A percentile compares a stretch with the other conserved stretches of the same genome.
Evolutionary conservation across 768 basidiomycete species (phyloP).

Genomic region (Termitomyces sp.): DNA sequence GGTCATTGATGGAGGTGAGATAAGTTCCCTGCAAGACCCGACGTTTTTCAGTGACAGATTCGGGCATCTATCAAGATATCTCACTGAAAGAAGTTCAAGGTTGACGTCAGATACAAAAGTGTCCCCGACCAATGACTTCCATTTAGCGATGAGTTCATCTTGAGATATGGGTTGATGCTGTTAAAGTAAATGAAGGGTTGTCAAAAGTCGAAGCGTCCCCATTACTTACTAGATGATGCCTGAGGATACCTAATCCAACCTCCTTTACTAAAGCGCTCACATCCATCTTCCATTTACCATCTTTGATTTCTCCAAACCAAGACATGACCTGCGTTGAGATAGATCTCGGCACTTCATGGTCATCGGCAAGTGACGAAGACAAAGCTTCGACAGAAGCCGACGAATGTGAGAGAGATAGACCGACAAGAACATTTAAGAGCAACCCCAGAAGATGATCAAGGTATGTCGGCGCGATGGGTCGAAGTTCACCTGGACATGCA

Average conservation of each 20-base stretch:
- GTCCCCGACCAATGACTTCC: slow-evolving; percentile 78
- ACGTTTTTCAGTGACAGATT: not conserved
- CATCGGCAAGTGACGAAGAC: slow-evolving; percentile 56
- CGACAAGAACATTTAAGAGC: slow-evolving; percentile 71
- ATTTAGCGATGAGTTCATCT: slow-evolving; percentile 55
- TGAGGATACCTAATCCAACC: slow-evolving; percentile 73
- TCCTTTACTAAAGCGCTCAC: slow-evolving; percentile 60
- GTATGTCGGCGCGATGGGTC: slow-evolving; percentile 66
- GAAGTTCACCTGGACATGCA: slow-evolving; percentile 52
- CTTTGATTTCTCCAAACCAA: slow-evolving; percentile 73
- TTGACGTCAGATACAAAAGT: slow-evolving; percentile 63
- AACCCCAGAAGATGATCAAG: slow-evolving; percentile 71
- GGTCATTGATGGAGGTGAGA: slow-evolving; percentile 40
- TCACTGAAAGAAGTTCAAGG: slow-evolving; percentile 66
- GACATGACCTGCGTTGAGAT: slow-evolving; percentile 68
- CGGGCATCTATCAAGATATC: slow-evolving; percentile 9
- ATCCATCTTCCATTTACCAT: slow-evolving; percentile 66
- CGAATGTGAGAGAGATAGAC: slow-evolving; percentile 49
- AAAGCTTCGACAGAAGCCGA: slow-evolving; percentile 60
- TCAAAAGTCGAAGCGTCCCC: not conserved
- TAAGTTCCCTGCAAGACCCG: slow-evolving; percentile 64
- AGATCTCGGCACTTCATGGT: slow-evolving; percentile 63
- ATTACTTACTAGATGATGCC: slow-evolving; percentile 48
- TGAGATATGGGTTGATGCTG: slow-evolving; percentile 61
- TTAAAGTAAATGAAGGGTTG: not conserved